Evolutionary conservation across 768 basidiomycete genomes (phyloP).

Genomic region (Pleurotus eryngii): DNA sequence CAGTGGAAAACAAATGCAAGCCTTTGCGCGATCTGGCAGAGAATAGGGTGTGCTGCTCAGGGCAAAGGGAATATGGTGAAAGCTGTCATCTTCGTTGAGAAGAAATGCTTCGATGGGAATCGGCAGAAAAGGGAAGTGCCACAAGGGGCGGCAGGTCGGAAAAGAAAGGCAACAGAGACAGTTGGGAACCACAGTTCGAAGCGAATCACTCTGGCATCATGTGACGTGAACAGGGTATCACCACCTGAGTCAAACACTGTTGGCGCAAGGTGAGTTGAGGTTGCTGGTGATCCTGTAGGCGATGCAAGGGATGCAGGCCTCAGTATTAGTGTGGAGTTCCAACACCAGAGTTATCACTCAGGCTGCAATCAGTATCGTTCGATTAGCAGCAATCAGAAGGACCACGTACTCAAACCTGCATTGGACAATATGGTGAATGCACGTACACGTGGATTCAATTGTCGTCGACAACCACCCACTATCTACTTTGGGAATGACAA

Average conservation of each 20-base stretch:
- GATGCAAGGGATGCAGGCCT: background rate
- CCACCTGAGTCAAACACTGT: background rate
- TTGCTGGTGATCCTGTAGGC: too few species aligned
- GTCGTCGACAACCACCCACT: constrained; percentile 15
- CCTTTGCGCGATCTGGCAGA: constrained; percentile 28
- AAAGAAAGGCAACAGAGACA: background rate
- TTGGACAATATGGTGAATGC: constrained; percentile 28
- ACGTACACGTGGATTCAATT: constrained; percentile 8
- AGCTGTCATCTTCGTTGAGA: constrained; percentile 24
- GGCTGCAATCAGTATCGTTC: background rate
- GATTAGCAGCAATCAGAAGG: background rate
- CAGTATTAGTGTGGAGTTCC: background rate
- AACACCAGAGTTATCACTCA: background rate
- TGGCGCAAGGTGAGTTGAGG: background rate
- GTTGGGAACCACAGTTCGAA: background rate
- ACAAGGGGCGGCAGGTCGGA: background rate
- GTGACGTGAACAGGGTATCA: background rate
- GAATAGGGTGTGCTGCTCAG: constrained; percentile 26
- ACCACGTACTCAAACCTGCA: constrained; percentile 11
- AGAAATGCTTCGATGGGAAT: constrained; percentile 21
- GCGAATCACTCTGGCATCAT: background rate
- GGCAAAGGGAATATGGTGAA: constrained; percentile 11
- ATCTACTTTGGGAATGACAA: constrained; percentile 19
- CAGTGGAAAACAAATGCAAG: constrained; percentile 26
- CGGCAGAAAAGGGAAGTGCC: constrained; percentile 9